Conservation (phyloP, 129 eudicot genomes). For the Saussurea involucrata region DNA sequence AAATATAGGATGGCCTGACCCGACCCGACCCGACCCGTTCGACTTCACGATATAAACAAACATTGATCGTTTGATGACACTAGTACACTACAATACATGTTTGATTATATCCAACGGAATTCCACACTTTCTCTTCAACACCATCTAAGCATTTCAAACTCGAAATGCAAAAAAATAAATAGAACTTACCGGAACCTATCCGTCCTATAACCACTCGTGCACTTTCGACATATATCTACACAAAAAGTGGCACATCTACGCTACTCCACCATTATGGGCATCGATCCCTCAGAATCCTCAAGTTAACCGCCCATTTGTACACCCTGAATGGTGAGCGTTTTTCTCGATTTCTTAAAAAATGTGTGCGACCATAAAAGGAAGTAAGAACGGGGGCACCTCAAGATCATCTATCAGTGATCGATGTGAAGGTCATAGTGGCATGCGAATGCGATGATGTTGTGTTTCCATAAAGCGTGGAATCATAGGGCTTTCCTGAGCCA, state of each 20-base stretch:
- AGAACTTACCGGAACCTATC: background rate
- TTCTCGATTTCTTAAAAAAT: background rate
- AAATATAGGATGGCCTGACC: no score
- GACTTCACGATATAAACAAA: no score
- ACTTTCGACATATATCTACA: background rate
- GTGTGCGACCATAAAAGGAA: background rate
- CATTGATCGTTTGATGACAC: background rate
- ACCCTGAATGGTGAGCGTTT: background rate
- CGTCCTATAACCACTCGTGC: background rate
- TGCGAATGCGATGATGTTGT: slow-evolving; percentile 31
- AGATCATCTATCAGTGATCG: slow-evolving; percentile 47
- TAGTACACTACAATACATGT: background rate
- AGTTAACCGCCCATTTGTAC: background rate
- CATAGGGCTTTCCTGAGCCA: slow-evolving; percentile 29
- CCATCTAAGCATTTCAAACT: background rate
- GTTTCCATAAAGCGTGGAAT: slow-evolving; percentile 32
- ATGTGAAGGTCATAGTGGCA: slow-evolving; percentile 57
- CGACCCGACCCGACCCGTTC: no score
- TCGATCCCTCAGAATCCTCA: background rate
- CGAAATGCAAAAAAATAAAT: background rate
- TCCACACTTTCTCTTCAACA: background rate
- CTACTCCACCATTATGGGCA: background rate
- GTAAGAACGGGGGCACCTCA: background rate
- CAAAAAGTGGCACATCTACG: background rate
- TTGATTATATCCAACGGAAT: background rate